Percentiles rank a stretch among this genome's conserved stretches.
Conservation (phyloP, 164 flowering plant genomes). For the Berberis vulgaris region DNA sequence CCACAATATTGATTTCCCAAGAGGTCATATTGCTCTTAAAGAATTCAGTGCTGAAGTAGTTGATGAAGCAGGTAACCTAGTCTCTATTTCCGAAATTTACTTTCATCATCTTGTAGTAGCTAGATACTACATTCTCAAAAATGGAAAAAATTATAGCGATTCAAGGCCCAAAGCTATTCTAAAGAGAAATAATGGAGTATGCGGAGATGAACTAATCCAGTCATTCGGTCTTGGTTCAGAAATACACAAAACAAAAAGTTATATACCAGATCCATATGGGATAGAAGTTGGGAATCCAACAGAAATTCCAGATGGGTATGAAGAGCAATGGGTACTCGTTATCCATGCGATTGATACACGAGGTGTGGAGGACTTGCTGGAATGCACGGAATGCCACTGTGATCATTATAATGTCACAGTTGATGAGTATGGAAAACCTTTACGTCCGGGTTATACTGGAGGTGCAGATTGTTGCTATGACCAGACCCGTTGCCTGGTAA, state of each 20-base stretch:
- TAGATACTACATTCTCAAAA: slow-evolving; percentile 37
- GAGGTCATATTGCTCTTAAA: slow-evolving; percentile 82
- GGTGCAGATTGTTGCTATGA: slow-evolving; percentile 78
- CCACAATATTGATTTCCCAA: slow-evolving; percentile 61
- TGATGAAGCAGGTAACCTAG: slow-evolving; percentile 63
- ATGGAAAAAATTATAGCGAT: neutral
- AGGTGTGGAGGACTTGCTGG: slow-evolving; percentile 61
- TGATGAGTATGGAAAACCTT: slow-evolving; percentile 37
- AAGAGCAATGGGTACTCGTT: slow-evolving; percentile 72
- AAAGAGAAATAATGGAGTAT: slow-evolving; percentile 51
- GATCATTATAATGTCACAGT: slow-evolving; percentile 67
- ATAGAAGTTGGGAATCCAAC: slow-evolving; percentile 70
- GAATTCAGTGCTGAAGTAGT: slow-evolving; percentile 72
- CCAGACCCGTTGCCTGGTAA: slow-evolving; percentile 48
- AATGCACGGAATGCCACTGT: slow-evolving; percentile 86
- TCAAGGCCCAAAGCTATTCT: slow-evolving; percentile 15
- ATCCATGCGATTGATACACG: slow-evolving; percentile 90
- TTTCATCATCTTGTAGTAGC: slow-evolving; percentile 78
- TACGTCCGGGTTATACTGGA: slow-evolving; percentile 48
- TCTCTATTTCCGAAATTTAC: slow-evolving; percentile 87
- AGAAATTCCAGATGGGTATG: slow-evolving; percentile 60
- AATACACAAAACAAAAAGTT: slow-evolving; percentile 51
- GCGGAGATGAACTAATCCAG: slow-evolving; percentile 38
- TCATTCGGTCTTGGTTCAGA: slow-evolving; percentile 86
- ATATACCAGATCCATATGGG: slow-evolving; percentile 77